A percentile compares a stretch with the other conserved stretches of the same genome.
These are phyloP conservation scores for Rhododendron simsii DNA, from an alignment of 148 eudicot genomes.

Conservation along the genomic window DNA sequence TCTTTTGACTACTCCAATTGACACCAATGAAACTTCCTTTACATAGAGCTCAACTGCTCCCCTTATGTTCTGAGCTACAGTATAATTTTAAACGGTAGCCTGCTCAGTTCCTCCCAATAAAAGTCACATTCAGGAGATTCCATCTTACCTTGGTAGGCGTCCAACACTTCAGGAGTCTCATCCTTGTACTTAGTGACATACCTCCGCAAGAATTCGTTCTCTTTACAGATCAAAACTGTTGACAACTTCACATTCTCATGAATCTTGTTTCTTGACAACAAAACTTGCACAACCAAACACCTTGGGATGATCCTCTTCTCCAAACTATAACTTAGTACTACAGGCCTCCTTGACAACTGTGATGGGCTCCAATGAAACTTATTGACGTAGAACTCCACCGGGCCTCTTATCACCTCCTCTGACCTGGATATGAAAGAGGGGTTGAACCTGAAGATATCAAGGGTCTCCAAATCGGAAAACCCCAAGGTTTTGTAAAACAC, in stretches of 20 bases:
- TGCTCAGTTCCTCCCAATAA: neutral
- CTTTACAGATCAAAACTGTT: neutral
- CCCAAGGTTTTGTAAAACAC: neutral
- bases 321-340: neutral
- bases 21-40: neutral
- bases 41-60: neutral
- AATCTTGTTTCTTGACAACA: neutral
- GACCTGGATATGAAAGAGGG: neutral
- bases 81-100: neutral
- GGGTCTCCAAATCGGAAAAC: neutral
- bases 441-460: neutral
- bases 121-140: neutral
- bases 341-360: neutral
- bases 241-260: neutral
- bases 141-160: neutral
- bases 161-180: neutral
- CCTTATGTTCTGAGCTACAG: neutral
- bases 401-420: neutral
- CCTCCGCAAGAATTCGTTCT: neutral
- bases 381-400: neutral
- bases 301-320: neutral
- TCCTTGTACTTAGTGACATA: neutral
- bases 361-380: conserved; percentile 3
- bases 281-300: neutral
- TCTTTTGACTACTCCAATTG: neutral